phyloP scores from a whole-genome alignment of 2,329 filamentous ascomycete genomes.

The Colletotrichum euphorbiae region DNA sequence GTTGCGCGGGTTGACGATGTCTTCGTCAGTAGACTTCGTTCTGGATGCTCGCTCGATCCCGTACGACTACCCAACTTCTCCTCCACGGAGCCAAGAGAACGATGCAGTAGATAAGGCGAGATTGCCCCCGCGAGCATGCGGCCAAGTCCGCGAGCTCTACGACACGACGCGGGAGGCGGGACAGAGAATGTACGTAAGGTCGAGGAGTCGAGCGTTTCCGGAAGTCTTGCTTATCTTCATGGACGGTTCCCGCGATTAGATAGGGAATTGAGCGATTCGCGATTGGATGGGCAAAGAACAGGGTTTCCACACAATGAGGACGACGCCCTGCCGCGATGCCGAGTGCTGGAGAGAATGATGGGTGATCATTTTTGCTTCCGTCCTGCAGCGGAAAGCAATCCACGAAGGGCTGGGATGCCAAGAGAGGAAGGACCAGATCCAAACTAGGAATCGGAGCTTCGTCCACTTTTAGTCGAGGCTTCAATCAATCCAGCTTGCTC shows the following conservation, averaged over 20 bases:
- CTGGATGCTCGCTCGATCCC: background rate
- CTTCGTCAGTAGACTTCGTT: background rate
- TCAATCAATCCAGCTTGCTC: background rate
- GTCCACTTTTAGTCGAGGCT: background rate
- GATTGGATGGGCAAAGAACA: slow-evolving; percentile 15
- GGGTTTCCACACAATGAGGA: slow-evolving; percentile 23
- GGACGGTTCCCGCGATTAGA: slow-evolving; percentile 11
- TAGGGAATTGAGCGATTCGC: slow-evolving; percentile 6
- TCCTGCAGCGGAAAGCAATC: background rate
- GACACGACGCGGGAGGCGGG: slow-evolving; percentile 18
- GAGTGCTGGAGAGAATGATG: slow-evolving; percentile 22
- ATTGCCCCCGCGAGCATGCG: slow-evolving; percentile 11
- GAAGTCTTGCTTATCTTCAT: slow-evolving; percentile 28
- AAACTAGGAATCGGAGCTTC: background rate
- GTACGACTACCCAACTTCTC: slow-evolving; percentile 2
- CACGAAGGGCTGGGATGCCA: slow-evolving; percentile 6
- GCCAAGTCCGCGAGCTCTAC: slow-evolving; percentile 19
- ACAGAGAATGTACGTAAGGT: slow-evolving; percentile 8
- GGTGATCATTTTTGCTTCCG: slow-evolving; percentile 5
- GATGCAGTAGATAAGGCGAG: slow-evolving; percentile 19
- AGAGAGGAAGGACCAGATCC: background rate
- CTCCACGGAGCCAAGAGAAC: slow-evolving; percentile 13
- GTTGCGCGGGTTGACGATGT: background rate
- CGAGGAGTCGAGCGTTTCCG: slow-evolving; percentile 8
- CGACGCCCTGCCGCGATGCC: slow-evolving; percentile 27